Evolutionary conservation across 2,329 filamentous ascomycete species (phyloP), one percentile per base, ranked within the genome.

Genomic region (Fusarium subglutinans): DNA sequence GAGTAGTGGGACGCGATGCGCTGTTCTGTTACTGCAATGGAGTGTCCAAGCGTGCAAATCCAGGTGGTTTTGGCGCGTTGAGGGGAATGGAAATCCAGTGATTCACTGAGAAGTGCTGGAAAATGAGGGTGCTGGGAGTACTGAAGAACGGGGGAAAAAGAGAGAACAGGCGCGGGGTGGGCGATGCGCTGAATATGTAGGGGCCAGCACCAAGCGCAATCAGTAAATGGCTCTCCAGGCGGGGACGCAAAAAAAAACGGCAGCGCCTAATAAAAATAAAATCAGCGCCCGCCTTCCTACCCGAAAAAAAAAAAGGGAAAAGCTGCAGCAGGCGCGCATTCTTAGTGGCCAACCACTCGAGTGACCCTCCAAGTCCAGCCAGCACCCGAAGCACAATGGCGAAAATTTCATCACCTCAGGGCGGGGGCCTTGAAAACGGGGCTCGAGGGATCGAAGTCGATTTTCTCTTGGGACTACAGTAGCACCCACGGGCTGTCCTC

Each of bases 131-230:
- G 74, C 75, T 74, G 75, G 69, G 75, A 77, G 79, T 78, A 77
- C 77, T 80, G 79, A 74, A 79, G 76, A 73, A 74, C 61, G 73
- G 75, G 76, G 77, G 73, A 62, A 79, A 78, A 78, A 77, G 74
- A 66, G 54, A 78, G 63, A 72, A 76, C 65, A 72, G 79, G 78
- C 79, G 78, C 74, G 78, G 78, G 73, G 81, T 79, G 81, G 81
- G 80, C 66, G 81, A 75, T 80, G 80, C 70, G 76, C 79, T 75
- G 72, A 80, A 80, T 82, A 82, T 81, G 81, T 82, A 82, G 78
- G 76, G 79, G 75, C 63, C 66, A 67, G 73, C 73, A 66, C 70
- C 53, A 60, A 53, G 79, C 78, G 74, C 80, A 82, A 82, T 82
- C 81, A 82, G 77, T 77, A 74, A 74, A 68, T 66, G 37, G 67